A percentile compares a stretch with the other conserved stretches of the same genome.
Evolutionary conservation across 495 filamentous ascomycete genomes (phyloP).

Genomic region (Cercophora samala): DNA sequence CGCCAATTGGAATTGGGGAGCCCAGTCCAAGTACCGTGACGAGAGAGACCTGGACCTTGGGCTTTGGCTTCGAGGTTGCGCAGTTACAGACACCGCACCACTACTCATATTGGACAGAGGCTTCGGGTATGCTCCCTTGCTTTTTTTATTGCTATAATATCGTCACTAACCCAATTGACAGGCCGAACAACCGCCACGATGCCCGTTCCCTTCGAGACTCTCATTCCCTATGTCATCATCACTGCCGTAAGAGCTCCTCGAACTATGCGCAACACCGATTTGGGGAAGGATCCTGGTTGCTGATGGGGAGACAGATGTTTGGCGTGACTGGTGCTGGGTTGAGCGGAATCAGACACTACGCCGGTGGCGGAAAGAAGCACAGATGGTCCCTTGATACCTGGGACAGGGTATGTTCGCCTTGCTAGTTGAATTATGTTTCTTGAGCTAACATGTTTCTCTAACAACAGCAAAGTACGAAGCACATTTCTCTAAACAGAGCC

Average conservation of each 20-base stretch:
- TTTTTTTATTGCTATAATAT: background rate
- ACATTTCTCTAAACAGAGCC: constrained; percentile 5
- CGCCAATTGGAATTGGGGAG: constrained; percentile 19
- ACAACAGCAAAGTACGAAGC: constrained; percentile 68
- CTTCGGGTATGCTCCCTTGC: constrained; percentile 25
- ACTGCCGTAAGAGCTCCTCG: constrained; percentile 59
- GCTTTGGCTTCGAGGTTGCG: constrained; percentile 16
- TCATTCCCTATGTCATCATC: constrained; percentile 93
- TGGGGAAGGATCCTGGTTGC: constrained; percentile 22
- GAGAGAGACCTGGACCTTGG: constrained; percentile 11
- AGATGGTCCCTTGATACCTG: constrained; percentile 85
- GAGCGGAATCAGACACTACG: constrained; percentile 66
- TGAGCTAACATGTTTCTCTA: constrained; percentile 33
- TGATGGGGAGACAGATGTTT: constrained; percentile 70
- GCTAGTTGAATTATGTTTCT: background rate
- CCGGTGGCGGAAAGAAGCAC: constrained; percentile 83
- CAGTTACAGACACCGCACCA: constrained; percentile 14
- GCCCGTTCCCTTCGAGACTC: constrained; percentile 93
- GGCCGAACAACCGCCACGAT: constrained; percentile 52
- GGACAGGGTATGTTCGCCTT: constrained; percentile 72
- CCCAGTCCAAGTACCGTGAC: constrained; percentile 1
- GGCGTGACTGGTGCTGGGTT: constrained; percentile 74
- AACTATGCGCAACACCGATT: constrained; percentile 15
- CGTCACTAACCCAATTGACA: constrained; percentile 24
- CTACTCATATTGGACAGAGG: constrained; percentile 14